Evolutionary conservation across 73 alveolate genomes (phyloP), one percentile per base, ranked within the genome.

Genomic region (Tetrahymena malaccensis): DNA sequence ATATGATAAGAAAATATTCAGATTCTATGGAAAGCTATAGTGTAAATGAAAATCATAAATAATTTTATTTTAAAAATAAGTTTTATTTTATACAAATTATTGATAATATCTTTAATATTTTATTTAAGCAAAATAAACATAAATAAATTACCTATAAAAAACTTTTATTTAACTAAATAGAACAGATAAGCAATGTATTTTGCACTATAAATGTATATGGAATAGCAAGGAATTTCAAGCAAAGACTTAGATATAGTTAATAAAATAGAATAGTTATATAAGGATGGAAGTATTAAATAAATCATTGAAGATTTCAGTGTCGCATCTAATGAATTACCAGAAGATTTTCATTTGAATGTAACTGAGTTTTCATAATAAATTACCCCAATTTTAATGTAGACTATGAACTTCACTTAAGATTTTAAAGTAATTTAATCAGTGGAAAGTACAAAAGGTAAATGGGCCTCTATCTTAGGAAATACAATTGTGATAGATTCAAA

Each of bases 371-470:
- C 89, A 1, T 70, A 70, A 11, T 22, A 70, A 70, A 33, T 70
- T 19, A n/a, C 89, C 9, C 89, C 89, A 4, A 0, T 70, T 1
- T 1, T 70, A 12, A 85, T 56, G 33, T 16, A 84, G 43, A 43
- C 95, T 31, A 33, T 43, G 56, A 94, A 94, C 43, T 43, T 94
- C 31, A 85, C 94, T 0, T 38, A 44, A n/a, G 94, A 94, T 43
- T 94, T 84, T 1, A 43, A 25, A 11, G 96, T 94, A 10, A 4
- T 21, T 22, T 35, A 85, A 10, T 11, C 55, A 25, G 93, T 94
- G 0, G 94, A 94, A 27, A 16, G 95, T 35, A 40, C 96, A n/a
- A 94, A 43, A 43, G 96, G 96, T 34, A 94, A 94, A 84, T 94
- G 96, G 96, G 37, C 85, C 34, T 94, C 93, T 94, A 94, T 93